Evolutionary conservation across 768 basidiomycete species (phyloP), one percentile per base, ranked within the genome.

Genomic region (Omphalotus guepiniiformis): DNA sequence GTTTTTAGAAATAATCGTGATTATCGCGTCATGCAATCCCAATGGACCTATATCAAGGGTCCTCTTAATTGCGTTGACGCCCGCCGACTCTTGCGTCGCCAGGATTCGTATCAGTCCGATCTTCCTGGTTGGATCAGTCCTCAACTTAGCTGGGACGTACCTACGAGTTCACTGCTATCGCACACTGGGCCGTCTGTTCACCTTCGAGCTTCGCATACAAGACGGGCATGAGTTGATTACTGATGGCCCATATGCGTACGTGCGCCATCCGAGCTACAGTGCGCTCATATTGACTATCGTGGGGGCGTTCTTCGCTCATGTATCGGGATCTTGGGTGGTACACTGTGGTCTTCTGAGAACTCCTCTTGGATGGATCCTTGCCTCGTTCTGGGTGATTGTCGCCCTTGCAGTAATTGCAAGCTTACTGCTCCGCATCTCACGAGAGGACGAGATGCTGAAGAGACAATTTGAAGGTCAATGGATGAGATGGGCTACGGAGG

Each of bases 211-310:
- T 5, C 61, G 60, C 43, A 59, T 72, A 15, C 60, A 52, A 39
- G 53, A 62, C 25, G 52, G 62, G n/a, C 71, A 73, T 48, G 45
- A 27, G 30, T 64, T 73, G 40, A 39, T 72, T 23, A 61, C 60
- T 0, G 28, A 53, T 2, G 69, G 71, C 1, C 71, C 69, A 1
- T 73, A 73, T 43, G 49, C 66, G 4, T 42, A 61, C 37, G 58
- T 71, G 13, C 62, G 70, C 30, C 70, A 73, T 49, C 71, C 71
- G 3, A 68, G 69, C 52, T 73, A 73, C 48, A 59, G 58, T 13
- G 66, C 60, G 8, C 51, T 68, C 13, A 65, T 67, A 18, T 35
- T 66, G 32, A 59, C 58, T n/a, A 53, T 68, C 16, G 11, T 64
- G n/a, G 65, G 59, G 7, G 51, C 55, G 12, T 56, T 56, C 38